These are phyloP conservation scores for Suillus decipiens DNA, from an alignment of 768 basidiomycete genomes.

Conservation along the genomic window DNA sequence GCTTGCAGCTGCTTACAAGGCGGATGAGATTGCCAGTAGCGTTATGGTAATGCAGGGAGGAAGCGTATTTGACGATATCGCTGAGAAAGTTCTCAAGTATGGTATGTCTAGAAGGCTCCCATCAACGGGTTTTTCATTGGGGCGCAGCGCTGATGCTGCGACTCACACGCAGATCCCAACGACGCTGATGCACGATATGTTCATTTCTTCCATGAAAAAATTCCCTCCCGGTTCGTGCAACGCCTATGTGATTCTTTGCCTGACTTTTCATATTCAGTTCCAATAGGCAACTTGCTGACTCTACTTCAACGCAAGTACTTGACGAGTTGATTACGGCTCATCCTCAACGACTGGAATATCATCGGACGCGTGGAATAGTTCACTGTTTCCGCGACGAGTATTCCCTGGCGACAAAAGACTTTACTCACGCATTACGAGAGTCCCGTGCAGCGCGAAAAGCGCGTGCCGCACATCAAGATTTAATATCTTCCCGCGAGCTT, in stretches of 20 bases:
- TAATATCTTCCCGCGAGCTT: conserved; percentile 37
- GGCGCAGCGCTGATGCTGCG: conserved; percentile 9
- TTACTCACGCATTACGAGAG: conserved; percentile 79
- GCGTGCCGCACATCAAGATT: conserved; percentile 52
- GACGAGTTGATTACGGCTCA: conserved; percentile 74
- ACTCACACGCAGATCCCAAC: conserved; percentile 56
- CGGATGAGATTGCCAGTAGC: conserved; percentile 89
- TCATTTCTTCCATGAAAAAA: conserved; percentile 94
- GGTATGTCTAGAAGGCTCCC: conserved; percentile 39
- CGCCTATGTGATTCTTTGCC: conserved; percentile 11
- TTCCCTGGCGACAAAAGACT: conserved; percentile 70
- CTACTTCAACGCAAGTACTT: conserved; percentile 73
- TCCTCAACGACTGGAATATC: conserved; percentile 82
- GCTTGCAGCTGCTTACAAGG: conserved; percentile 80
- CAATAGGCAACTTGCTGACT: conserved; percentile 79
- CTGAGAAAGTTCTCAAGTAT: conserved; percentile 77
- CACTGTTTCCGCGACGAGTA: conserved; percentile 89
- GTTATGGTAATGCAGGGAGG: conserved; percentile 97
- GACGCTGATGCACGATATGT: conserved; percentile 85
- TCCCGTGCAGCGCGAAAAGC: conserved; percentile 71
- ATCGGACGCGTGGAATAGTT: conserved; percentile 87
- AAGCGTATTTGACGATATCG: conserved; percentile 90
- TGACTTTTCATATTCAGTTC: conserved; percentile 24
- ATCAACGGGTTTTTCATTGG: not conserved
- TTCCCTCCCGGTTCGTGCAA: conserved; percentile 78